Evolutionary conservation across 2,329 filamentous ascomycete species (phyloP).

Genomic region (Colletotrichum ledebouriae): DNA sequence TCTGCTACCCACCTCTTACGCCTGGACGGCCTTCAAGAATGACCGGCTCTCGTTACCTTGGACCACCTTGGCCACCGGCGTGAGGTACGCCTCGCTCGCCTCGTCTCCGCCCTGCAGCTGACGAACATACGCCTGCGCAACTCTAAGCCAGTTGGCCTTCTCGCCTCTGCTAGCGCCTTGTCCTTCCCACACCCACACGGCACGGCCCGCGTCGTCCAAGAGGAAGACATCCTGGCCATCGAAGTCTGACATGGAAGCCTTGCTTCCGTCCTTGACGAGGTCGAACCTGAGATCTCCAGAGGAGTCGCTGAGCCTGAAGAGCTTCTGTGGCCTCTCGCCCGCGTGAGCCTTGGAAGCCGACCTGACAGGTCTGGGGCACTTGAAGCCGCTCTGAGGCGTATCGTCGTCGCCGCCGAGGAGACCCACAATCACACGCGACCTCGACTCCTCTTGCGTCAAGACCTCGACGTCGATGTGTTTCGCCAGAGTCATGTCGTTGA

Average conservation of each 20-base stretch:
- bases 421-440: conserved; percentile 67
- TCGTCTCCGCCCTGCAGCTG: conserved; percentile 53
- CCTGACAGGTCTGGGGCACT: conserved; percentile 56
- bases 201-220: conserved; percentile 67
- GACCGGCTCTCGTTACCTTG: conserved; percentile 68
- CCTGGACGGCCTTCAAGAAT: conserved; percentile 63
- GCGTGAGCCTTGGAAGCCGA: conserved; percentile 45
- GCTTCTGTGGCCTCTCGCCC: conserved; percentile 52
- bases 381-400: conserved; percentile 56
- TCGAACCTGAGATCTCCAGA: conserved; percentile 69
- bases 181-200: conserved; percentile 78
- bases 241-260: conserved; percentile 62
- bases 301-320: conserved; percentile 75
- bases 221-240: conserved; percentile 74
- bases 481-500: conserved; percentile 73
- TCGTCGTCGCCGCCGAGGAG: conserved; percentile 65
- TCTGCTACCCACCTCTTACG: conserved; percentile 31
- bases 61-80: conserved; percentile 68
- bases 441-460: conserved; percentile 70
- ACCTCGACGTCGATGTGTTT: conserved; percentile 77
- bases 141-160: conserved; percentile 71
- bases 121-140: conserved; percentile 68
- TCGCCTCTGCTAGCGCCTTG: conserved; percentile 68
- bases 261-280: conserved; percentile 67
- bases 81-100: conserved; percentile 55